Evolutionary conservation across 768 basidiomycete genomes (phyloP).

Genomic region (Pisolithus microcarpus): DNA sequence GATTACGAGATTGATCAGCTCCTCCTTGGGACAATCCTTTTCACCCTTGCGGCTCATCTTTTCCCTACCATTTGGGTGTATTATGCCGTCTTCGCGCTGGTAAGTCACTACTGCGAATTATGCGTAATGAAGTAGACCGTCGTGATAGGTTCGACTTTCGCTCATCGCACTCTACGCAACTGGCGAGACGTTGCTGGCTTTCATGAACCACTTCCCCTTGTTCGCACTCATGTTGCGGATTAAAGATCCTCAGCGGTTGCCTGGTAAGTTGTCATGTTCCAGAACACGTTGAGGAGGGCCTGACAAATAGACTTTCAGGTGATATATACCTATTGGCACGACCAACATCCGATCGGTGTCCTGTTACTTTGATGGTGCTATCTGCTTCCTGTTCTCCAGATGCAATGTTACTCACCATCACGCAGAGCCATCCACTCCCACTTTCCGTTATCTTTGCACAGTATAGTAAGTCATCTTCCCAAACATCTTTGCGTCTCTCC

Average conservation of each 20-base stretch:
- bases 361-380: constrained; percentile 16
- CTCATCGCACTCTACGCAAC: constrained; percentile 54
- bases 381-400: background rate
- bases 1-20: constrained; percentile 91
- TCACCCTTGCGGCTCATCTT: constrained; percentile 74
- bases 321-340: constrained; percentile 22
- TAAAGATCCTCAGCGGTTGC: constrained; percentile 79
- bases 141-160: constrained; percentile 41
- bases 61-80: constrained; percentile 85
- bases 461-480: constrained; percentile 34
- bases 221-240: constrained; percentile 78
- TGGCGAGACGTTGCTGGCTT: constrained; percentile 59
- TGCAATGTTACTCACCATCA: constrained; percentile 2
- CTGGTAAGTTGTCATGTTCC: constrained; percentile 54
- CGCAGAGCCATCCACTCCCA: constrained; percentile 47
- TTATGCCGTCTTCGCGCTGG: constrained; percentile 73
- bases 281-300: background rate
- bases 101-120: constrained; percentile 14
- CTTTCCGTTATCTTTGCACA: constrained; percentile 49
- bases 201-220: constrained; percentile 89
- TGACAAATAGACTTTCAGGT: constrained; percentile 11
- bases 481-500: background rate
- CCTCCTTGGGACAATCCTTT: constrained; percentile 86
- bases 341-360: constrained; percentile 20
- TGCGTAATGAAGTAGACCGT: background rate